Conservation (phyloP, 2,329 filamentous ascomycete species). For the Zasmidium angulare region DNA sequence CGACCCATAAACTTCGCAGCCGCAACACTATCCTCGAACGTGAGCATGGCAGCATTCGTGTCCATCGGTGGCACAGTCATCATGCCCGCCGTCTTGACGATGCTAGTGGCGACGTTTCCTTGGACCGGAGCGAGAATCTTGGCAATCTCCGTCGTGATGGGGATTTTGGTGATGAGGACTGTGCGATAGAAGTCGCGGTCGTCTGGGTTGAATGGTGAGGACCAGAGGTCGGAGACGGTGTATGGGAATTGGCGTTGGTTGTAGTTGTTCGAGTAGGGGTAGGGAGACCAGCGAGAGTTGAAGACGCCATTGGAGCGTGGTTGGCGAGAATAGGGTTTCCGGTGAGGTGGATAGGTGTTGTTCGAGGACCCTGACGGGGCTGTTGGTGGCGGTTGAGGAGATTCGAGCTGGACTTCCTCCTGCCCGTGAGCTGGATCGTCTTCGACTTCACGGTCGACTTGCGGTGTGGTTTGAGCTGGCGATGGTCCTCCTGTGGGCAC, state of each 20-base stretch:
- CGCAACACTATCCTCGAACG: conserved; percentile 18
- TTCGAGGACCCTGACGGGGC: neutral
- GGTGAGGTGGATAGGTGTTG: neutral
- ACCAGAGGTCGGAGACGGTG: conserved; percentile 12
- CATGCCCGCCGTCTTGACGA: conserved; percentile 21
- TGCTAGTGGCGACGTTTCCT: conserved; percentile 15
- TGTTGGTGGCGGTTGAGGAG: neutral
- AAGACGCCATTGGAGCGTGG: neutral
- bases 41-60: conserved; percentile 22
- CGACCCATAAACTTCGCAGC: conserved; percentile 17
- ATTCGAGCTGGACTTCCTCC: neutral
- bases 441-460: neutral
- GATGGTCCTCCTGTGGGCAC: neutral
- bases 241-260: neutral
- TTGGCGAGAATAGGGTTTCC: neutral
- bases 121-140: conserved; percentile 24
- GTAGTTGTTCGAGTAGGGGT: neutral
- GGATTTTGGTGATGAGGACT: conserved; percentile 26
- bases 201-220: neutral
- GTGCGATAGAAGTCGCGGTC: conserved; percentile 15
- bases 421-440: neutral
- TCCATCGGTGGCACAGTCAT: conserved; percentile 18
- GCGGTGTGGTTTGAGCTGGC: neutral
- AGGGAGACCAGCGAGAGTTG: neutral
- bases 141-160: conserved; percentile 17